phyloP scores from a whole-genome alignment of 2,329 filamentous ascomycete species.

The Graphium sp. region DNA sequence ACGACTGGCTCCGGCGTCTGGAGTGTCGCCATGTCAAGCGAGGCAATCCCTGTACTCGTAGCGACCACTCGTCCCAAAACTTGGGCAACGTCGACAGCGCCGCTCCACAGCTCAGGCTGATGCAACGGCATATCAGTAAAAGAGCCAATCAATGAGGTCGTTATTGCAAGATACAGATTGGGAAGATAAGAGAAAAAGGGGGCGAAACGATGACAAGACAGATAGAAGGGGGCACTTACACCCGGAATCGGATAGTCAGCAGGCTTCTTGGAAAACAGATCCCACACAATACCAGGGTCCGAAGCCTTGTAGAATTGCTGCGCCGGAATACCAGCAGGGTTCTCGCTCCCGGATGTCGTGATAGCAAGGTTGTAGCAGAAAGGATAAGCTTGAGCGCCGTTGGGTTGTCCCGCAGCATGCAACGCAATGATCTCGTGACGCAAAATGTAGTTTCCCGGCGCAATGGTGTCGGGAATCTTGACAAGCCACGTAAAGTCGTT shows the following conservation, averaged over 20 bases:
- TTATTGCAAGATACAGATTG: no score
- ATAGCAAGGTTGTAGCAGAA: constrained; percentile 31
- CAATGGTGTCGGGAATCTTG: constrained; percentile 14
- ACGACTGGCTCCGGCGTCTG: no score
- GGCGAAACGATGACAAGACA: not conserved
- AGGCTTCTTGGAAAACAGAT: constrained; percentile 1
- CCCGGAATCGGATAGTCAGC: constrained; percentile 1
- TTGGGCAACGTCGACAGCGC: no score
- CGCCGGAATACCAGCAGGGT: not conserved
- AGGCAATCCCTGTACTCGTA: no score
- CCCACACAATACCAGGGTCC: not conserved
- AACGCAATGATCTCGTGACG: constrained; percentile 34
- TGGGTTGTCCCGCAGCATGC: constrained; percentile 20
- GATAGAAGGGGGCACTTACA: constrained; percentile 1
- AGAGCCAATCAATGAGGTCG: no score
- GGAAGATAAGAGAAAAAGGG: not conserved
- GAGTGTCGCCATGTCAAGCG: no score
- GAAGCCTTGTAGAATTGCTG: not conserved
- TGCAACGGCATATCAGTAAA: no score
- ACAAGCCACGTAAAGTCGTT: constrained; percentile 15
- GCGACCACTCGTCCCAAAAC: no score
- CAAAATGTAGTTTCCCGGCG: constrained; percentile 26
- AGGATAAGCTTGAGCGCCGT: constrained; percentile 32
- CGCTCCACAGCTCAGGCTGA: no score
- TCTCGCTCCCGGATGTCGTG: constrained; percentile 15